These are phyloP conservation scores for Spirogloea muscicola DNA, from an alignment of 139 green algal genomes.

Conservation along the genomic window DNA sequence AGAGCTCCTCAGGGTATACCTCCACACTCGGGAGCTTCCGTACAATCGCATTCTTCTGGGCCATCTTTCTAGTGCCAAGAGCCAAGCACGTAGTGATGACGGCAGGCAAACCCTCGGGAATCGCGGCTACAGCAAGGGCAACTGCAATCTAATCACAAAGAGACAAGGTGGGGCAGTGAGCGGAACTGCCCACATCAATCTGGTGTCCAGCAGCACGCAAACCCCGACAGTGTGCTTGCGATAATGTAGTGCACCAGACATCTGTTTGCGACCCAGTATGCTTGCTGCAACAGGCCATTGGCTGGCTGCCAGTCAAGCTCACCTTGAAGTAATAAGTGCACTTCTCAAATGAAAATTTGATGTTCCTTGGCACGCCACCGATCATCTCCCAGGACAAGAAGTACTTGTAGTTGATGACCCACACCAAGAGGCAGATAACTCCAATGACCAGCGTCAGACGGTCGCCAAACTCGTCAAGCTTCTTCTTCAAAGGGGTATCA, in stretches of 20 bases:
- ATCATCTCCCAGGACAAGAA: slow-evolving; percentile 62
- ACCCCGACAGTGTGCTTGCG: neutral
- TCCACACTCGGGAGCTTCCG: slow-evolving; percentile 89
- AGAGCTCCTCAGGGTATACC: no score
- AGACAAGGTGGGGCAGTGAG: no score
- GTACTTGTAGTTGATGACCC: slow-evolving; percentile 97
- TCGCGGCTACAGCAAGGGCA: slow-evolving; percentile 94
- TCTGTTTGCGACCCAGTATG: no score
- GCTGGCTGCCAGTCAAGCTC: no score
- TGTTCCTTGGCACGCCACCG: neutral
- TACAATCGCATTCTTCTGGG: slow-evolving; percentile 73
- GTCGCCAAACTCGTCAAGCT: slow-evolving; percentile 96
- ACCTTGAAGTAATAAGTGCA: slow-evolving; percentile 69
- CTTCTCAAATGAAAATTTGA: slow-evolving; percentile 59
- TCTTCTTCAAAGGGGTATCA: slow-evolving; percentile 97
- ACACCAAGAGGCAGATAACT: slow-evolving; percentile 90
- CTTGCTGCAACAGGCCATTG: no score
- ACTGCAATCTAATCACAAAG: slow-evolving; percentile 83
- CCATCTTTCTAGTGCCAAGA: slow-evolving; percentile 95
- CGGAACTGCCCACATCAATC: slow-evolving; percentile 99
- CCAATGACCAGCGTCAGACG: slow-evolving; percentile 91
- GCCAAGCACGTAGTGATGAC: slow-evolving; percentile 99
- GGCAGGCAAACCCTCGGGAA: slow-evolving; percentile 95
- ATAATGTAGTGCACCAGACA: no score
- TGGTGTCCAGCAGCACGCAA: slow-evolving; percentile 32